Evolutionary conservation across 140 eudicot species (phyloP).

Genomic region (Senecio squalidus): DNA sequence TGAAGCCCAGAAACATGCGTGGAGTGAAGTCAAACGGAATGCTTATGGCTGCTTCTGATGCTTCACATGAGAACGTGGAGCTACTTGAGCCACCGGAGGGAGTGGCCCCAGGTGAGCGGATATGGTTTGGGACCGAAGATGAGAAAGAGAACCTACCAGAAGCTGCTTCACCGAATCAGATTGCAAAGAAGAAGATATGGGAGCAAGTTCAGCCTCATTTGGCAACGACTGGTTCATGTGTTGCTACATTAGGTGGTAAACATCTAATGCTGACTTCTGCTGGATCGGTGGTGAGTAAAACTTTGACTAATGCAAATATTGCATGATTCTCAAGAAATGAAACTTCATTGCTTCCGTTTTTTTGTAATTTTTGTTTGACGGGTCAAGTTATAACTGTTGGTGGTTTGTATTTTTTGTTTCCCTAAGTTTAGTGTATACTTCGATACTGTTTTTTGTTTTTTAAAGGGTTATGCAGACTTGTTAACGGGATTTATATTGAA

Average conservation of each 20-base stretch:
- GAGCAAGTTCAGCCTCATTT: constrained; percentile 92
- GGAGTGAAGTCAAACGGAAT: constrained; percentile 92
- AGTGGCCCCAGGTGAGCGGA: constrained; percentile 67
- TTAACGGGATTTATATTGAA: too few species aligned
- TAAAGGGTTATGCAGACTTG: too few species aligned
- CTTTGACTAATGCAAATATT: constrained; percentile 70
- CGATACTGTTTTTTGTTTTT: too few species aligned
- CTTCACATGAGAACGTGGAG: constrained; percentile 87
- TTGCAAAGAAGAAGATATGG: constrained; percentile 97
- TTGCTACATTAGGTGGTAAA: constrained; percentile 54
- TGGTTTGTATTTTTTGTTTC: too few species aligned
- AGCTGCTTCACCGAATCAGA: constrained; percentile 74
- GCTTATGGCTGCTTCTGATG: constrained; percentile 99
- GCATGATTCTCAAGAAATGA: constrained; percentile 29
- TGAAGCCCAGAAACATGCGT: constrained; percentile 93
- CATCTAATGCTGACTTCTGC: constrained; percentile 66
- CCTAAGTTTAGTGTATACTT: too few species aligned
- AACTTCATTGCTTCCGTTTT: neutral
- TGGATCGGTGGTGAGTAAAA: constrained; percentile 49
- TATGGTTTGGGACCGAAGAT: constrained; percentile 84
- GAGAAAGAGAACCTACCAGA: constrained; percentile 69
- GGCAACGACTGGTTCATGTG: constrained; percentile 56
- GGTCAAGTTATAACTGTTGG: neutral
- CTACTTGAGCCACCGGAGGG: constrained; percentile 86
- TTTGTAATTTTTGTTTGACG: neutral